Evolutionary conservation across 129 eudicot genomes (phyloP).

Genomic region (Calendula officinalis): DNA sequence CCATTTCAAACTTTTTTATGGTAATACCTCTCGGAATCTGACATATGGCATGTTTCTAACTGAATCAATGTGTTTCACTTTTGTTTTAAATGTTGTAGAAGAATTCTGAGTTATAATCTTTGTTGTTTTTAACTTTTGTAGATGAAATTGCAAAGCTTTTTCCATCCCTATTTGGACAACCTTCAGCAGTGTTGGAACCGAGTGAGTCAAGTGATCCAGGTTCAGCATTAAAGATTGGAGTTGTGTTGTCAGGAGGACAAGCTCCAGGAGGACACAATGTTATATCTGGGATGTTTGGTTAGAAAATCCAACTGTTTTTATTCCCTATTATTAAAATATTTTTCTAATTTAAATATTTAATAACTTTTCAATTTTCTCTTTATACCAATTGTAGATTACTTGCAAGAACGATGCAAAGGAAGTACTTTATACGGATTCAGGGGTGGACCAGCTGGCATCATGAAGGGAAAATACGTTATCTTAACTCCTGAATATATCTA

Average conservation of each 20-base stretch:
- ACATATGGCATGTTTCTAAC: background rate
- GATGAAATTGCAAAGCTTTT: conserved; percentile 90
- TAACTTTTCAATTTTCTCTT: background rate
- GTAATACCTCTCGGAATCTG: background rate
- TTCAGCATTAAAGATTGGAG: conserved; percentile 60
- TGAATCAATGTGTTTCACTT: too few relatives aligned
- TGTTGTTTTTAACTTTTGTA: conserved; percentile 32
- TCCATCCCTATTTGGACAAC: conserved; percentile 79
- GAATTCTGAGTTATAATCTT: background rate
- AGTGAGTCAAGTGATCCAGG: conserved; percentile 45
- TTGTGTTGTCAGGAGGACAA: conserved; percentile 80
- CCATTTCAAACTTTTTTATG: background rate
- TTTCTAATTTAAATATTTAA: background rate
- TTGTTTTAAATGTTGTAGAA: background rate
- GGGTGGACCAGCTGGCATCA: conserved; percentile 85
- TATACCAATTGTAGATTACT: conserved; percentile 45
- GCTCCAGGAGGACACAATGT: conserved; percentile 88
- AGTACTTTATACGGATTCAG: conserved; percentile 64
- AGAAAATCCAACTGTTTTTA: conserved; percentile 23
- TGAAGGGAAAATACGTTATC: conserved; percentile 62
- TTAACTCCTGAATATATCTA: conserved; percentile 55
- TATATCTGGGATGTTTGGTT: conserved; percentile 69
- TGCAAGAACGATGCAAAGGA: conserved; percentile 65
- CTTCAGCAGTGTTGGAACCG: conserved; percentile 66
- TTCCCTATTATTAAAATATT: background rate